Base-by-base conservation (phyloP, 176 grass and related monocot species). In the Oryza longistaminata region DNA sequence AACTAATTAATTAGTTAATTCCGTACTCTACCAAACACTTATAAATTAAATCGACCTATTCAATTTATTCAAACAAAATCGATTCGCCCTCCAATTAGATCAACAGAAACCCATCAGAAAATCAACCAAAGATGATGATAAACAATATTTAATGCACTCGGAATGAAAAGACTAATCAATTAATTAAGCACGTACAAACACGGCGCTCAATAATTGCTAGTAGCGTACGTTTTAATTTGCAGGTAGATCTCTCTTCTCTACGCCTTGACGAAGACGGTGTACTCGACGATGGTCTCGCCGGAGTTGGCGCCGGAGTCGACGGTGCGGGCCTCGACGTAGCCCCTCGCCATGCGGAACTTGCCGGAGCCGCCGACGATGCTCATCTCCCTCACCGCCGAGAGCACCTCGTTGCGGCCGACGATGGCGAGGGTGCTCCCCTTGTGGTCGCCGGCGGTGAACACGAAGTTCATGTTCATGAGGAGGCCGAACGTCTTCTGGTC, bases 391-490 rank as follows among this genome's bases (percentile, higher is more conserved):
- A 91, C 33, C 6, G 12, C 17, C 31, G 3, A 13, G 6, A 91
- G 80, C 46, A 92, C 90, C 72, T 90, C 78, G 68, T 97, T 94
- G 2, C 90, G 37, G 1, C 95, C 95, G 1, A 88, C 0, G 24
- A 97, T 87, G 22, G 83, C n/a, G 1, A 97, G 71, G 61, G 42
- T 82, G 82, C 95, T 97, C 2, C 92, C 90, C 33, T 94, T 94
- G 86, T 97, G 66, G 7, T 88, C 88, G 3, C 95, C 95, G 7
- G 77, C 90, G 3, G 85, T 82, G 72, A 97, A 94, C 4, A 90
- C 86, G 61, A 97, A 90, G 88, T 90, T 94, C 95, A 97, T 94
- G 34, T 66, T 21, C 92, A 94, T 90, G 64, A 97, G 83, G 1
- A 92, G 37, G 0, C 82, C 92, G 44, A 71, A 40, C 19, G 80